Evolutionary conservation across 78 protist species (phyloP), one percentile per base, ranked within the genome.

Genomic region (Dictyostelium intermedium): DNA sequence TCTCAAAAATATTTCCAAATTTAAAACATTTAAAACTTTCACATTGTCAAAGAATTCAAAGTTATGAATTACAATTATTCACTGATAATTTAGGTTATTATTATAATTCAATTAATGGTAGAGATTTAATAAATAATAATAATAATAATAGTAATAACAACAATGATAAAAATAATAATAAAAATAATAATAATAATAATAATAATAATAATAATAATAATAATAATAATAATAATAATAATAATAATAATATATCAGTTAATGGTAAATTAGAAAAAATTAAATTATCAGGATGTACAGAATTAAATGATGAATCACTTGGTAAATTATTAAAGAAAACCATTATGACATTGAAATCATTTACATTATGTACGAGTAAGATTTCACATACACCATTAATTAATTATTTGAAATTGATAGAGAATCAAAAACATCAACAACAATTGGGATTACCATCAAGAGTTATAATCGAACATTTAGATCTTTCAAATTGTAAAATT

Each of bases 401-500:
- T 0, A 37, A 70, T 4, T 43, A 66, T 11, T 61, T 79, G 23
- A 79, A 66, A 11, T 11, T 87, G 8, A 10, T 43, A 20, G 61
- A 80, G 30, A 47, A 20, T 23, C 56, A 9, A 9, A 27, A 76
- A n/a, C 39, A 45, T 43, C 43, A 80, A 80, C 41, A 47, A 47
- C 41, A 80, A 30, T 47, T 50, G 20, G 82, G 82, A 11, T 34
- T 77, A 23, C 5, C 60, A 23, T 77, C 82, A 35, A 37, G 41
- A 23, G 18, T 39, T 23, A 8, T 39, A 8, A 32, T 87, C 9
- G 30, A 25, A 32, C 66, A 78, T 25, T 47, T 89, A 14, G 85
- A 87, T 43, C 25, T 87, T 27, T 76, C 93, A 16, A 41, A 43
- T 63, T 87, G 93, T 63, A 87, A 87, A 63, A 45, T 86, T 39